Conservation (phyloP, 2,329 filamentous ascomycete species). For the Fusarium torreyae region DNA sequence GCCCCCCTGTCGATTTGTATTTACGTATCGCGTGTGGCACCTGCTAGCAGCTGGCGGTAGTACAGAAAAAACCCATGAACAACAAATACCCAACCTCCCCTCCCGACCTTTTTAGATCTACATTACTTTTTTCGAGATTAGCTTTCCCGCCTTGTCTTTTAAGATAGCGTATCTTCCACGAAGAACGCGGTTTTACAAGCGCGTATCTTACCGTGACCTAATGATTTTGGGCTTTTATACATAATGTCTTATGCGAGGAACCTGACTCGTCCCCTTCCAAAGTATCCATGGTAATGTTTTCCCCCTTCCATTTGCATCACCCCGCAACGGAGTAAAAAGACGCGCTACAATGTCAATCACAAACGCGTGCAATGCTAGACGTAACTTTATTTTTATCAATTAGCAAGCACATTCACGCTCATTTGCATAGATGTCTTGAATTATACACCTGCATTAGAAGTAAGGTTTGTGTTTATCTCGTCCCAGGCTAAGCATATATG, state of each 20-base stretch:
- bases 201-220: constrained; percentile 32
- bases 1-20: constrained; percentile 42
- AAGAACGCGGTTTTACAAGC: constrained; percentile 23
- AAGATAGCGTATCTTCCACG: constrained; percentile 10
- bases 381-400: constrained; percentile 28
- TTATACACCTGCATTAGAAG: constrained; percentile 3
- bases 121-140: constrained; percentile 23
- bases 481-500: not conserved
- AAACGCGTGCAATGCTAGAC: constrained; percentile 36
- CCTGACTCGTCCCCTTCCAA: constrained; percentile 39
- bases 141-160: constrained; percentile 38
- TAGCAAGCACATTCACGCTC: constrained; percentile 1
- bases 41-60: constrained; percentile 31
- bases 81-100: constrained; percentile 34
- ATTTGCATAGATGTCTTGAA: not conserved
- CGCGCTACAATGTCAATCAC: constrained; percentile 34
- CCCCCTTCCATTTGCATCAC: constrained; percentile 34
- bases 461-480: not conserved
- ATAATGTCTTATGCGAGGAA: constrained; percentile 25
- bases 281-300: constrained; percentile 29
- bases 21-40: constrained; percentile 28
- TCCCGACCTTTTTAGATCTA: constrained; percentile 33
- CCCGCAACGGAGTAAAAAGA: constrained; percentile 45
- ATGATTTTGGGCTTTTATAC: constrained; percentile 31
- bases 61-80: constrained; percentile 20